Base-by-base conservation (phyloP, 1,139 yeast genomes). In the Ogataea hybrid region DNA sequence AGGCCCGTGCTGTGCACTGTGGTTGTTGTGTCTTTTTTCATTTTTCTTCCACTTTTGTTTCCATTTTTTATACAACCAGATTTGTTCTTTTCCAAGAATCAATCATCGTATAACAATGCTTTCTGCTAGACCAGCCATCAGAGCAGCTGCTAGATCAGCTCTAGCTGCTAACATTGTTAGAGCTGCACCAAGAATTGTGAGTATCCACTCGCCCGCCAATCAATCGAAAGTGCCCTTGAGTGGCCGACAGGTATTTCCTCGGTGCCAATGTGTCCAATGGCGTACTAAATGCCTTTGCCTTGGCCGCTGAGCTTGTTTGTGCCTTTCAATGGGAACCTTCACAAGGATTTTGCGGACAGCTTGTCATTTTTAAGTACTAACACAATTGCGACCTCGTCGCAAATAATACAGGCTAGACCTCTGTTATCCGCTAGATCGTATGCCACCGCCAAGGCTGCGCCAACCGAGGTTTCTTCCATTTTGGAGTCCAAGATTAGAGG, bases 401-500 rank as follows among this genome's bases (percentile, higher is more conserved):
- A 32, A 16, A 17, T 65, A 12, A 6, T 44, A 46, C 43, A 80
- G 86, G 84, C 87, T 64, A 85, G 86, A 74, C 87, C 89, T 68
- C 70, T 76, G 66, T 81, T 82, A 65, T 73, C 74, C 53, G 83
- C 95, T 73, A 45, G 48, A 41, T 43, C 45, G 42, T 87, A 79
- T 68, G 97, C 97, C 67, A 83, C 94, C 54, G 94, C 95, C 63
- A 94, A 92, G 83, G 95, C 97, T 65, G 90, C 95, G 62, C 97
- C 99, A 69, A 92, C 98, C 61, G 99, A 94, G 78, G 98, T 94
- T 60, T 89, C 98, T 59, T 88, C 97, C 52, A 92, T 94, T 75
- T 83, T 94, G 68, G 98, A 94, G 79, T 96, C 92, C 73, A 89
- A 95, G 78, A 94, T 94, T 80, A 89, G 96, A 79, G 98, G 98